A percentile compares a stretch with the other conserved stretches of the same genome.
Evolutionary conservation across 163 green algal genomes (phyloP).

Genomic region (Picocystis sp.): DNA sequence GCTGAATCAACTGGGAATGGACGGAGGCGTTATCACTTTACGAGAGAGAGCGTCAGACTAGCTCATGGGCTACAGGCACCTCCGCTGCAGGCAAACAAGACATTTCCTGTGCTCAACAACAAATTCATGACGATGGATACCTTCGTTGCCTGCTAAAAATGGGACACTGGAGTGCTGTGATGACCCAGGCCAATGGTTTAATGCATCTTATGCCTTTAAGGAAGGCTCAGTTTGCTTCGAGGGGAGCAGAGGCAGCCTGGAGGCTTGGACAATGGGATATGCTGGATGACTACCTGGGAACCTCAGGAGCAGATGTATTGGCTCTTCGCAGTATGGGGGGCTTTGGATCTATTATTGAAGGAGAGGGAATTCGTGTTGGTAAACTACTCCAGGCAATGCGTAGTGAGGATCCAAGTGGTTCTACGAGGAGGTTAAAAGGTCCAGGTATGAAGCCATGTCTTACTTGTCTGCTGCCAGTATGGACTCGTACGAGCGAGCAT

Average conservation of each 20-base stretch:
- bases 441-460: slow-evolving; percentile 20
- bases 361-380: not conserved
- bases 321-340: slow-evolving; percentile 10
- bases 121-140: slow-evolving; percentile 25
- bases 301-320: slow-evolving; percentile 4
- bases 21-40: slow-evolving; percentile 68
- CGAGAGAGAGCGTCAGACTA: slow-evolving; percentile 28
- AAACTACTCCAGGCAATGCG: not conserved
- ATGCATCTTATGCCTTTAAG: slow-evolving; percentile 16
- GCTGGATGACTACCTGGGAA: slow-evolving; percentile 39
- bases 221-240: slow-evolving; percentile 31
- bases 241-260: slow-evolving; percentile 66
- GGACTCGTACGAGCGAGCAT: slow-evolving; percentile 74
- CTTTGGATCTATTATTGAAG: slow-evolving; percentile 4
- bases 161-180: slow-evolving; percentile 49
- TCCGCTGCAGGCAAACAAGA: not conserved
- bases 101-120: not conserved
- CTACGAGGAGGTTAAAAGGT: slow-evolving; percentile 2
- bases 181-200: slow-evolving; percentile 45
- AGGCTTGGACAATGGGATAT: slow-evolving; percentile 62
- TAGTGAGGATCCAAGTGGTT: slow-evolving; percentile 4
- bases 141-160: slow-evolving; percentile 72
- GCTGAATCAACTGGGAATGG: slow-evolving; percentile 77
- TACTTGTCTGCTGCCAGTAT: slow-evolving; percentile 49
- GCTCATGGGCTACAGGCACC: not conserved